These are phyloP conservation scores for Chenopodium album DNA, from an alignment of 148 eudicot species.

Conservation along the genomic window DNA sequence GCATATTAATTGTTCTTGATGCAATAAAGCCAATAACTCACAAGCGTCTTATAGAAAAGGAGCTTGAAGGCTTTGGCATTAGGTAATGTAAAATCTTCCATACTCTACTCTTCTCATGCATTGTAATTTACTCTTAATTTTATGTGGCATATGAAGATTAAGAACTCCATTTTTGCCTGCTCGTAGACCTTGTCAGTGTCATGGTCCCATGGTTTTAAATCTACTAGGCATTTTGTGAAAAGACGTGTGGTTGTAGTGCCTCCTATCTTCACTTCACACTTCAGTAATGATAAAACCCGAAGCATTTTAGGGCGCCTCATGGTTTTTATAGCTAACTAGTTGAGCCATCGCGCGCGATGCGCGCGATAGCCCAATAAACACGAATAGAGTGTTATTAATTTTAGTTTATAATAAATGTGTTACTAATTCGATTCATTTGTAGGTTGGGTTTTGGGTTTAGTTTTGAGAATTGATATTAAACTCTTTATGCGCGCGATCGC, in stretches of 20 bases:
- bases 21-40: slow-evolving; percentile 99
- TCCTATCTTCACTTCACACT: background rate
- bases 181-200: background rate
- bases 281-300: background rate
- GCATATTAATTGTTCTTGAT: slow-evolving; percentile 93
- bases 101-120: background rate
- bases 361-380: too few species aligned
- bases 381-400: too few species aligned
- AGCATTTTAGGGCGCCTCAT: background rate
- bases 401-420: too few species aligned
- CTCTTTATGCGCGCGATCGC: too few species aligned
- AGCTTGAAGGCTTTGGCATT: slow-evolving; percentile 99
- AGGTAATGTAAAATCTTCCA: slow-evolving; percentile 46
- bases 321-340: background rate
- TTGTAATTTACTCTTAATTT: background rate
- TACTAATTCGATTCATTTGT: too few species aligned
- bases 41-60: slow-evolving; percentile 96
- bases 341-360: too few species aligned
- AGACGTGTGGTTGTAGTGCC: background rate
- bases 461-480: too few species aligned
- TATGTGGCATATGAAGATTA: background rate
- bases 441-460: too few species aligned
- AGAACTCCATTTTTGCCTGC: background rate
- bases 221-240: background rate
- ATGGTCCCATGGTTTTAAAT: background rate